Evolutionary conservation across 2,329 filamentous ascomycete genomes (phyloP), one percentile per base, ranked within the genome.

Genomic region (Trichoderma sp.): DNA sequence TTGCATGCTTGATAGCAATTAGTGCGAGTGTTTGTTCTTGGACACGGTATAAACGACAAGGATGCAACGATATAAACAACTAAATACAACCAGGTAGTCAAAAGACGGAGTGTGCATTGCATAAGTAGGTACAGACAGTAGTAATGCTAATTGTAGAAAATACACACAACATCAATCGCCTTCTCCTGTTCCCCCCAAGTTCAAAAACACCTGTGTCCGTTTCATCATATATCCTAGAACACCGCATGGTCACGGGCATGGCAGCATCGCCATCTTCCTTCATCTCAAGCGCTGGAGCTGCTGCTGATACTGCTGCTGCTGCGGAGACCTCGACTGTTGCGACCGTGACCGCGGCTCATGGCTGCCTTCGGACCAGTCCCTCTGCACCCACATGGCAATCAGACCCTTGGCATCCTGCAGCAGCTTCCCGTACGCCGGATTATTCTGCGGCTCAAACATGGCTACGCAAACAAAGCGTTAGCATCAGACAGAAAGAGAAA

Each of bases 381-480:
- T 88, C 56, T 81, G 81, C 5, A 85, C 79, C 91, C 92, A 95
- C 49, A 82, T 80, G 5, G 86, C 84, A 64, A 96, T 86, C 75
- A 90, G 78, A 70, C 86, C 84, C 71, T 87, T 88, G 5, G 92
- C 90, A 66, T 89, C 84, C 60, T 88, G 84, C n/a, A 87, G 82
- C 77, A 96, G 83, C 66, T 83, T 84, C 70, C 87, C 86, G 74
- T 93, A 95, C 1, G 88, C 91, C 1, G 92, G 90, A 74, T 96
- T 95, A 55, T 89, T 85, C 70, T 84, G 84, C 1, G 88, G 84
- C 64, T 89, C 89, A 73, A 96, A 96, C 91, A 96, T 91, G 68
- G 81, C 87, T 89, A 66, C 43, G n/a, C n/a, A 26, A 26, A 28
- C 34, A 24, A 13, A 21, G 11, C 28, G 24, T 67, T 34, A 70